These are phyloP conservation scores for Picea glauca DNA, from an alignment of 75 land plant genomes.

Conservation along the genomic window DNA sequence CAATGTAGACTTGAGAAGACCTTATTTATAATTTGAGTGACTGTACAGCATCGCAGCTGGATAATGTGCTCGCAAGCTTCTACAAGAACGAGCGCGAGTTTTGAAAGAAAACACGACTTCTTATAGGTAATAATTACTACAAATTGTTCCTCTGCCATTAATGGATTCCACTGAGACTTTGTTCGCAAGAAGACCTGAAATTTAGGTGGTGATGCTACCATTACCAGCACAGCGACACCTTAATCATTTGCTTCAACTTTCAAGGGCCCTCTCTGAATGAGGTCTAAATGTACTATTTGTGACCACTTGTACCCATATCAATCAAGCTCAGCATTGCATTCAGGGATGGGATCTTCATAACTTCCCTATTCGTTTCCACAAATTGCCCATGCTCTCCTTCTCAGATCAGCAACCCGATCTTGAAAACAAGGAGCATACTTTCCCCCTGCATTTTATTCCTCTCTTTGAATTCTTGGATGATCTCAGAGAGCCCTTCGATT, in stretches of 20 bases:
- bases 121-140: too few relatives aligned
- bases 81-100: too few relatives aligned
- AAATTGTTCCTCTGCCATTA: too few relatives aligned
- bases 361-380: conserved; percentile 23
- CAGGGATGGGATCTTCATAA: not conserved
- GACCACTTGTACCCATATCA: conserved; percentile 30
- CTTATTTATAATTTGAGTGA: too few relatives aligned
- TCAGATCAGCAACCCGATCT: too few relatives aligned
- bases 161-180: too few relatives aligned
- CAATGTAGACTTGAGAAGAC: too few relatives aligned
- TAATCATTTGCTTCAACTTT: conserved; percentile 31
- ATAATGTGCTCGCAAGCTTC: too few relatives aligned
- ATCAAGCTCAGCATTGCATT: not conserved
- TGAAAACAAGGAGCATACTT: too few relatives aligned
- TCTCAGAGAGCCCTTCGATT: conserved; percentile 18
- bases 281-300: conserved; percentile 21
- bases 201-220: not conserved
- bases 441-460: conserved; percentile 18
- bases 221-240: conserved; percentile 37
- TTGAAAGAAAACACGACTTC: too few relatives aligned
- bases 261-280: conserved; percentile 21
- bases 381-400: not conserved
- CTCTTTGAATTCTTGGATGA: conserved; percentile 18
- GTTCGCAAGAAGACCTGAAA: too few relatives aligned
- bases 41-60: too few relatives aligned